Conservation (phyloP, 73 alveolate genomes). For the Paramecium pentaurelia region DNA sequence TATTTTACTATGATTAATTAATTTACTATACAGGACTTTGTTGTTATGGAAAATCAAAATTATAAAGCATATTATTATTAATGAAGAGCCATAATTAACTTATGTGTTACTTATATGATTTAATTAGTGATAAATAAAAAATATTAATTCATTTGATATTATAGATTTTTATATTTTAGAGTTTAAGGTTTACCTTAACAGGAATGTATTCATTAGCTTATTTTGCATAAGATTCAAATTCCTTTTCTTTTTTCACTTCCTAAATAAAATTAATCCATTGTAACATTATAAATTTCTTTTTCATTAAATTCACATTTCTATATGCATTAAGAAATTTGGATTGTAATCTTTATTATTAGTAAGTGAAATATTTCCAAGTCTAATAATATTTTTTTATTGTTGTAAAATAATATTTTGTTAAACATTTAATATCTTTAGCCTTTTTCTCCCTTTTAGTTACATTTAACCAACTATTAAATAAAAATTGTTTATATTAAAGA, state of each 20-base stretch:
- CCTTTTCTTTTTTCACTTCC: background rate
- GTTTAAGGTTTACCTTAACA: background rate
- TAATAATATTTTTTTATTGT: background rate
- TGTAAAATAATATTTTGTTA: background rate
- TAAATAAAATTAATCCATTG: background rate
- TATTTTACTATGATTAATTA: background rate
- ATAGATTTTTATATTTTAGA: background rate
- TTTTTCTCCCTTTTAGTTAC: background rate
- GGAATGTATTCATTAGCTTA: background rate
- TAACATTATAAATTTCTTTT: background rate
- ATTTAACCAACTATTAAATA: background rate
- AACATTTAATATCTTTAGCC: background rate
- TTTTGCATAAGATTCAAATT: background rate
- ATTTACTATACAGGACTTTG: background rate
- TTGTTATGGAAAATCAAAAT: background rate
- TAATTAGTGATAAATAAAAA: background rate
- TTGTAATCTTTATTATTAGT: background rate
- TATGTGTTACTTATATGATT: background rate
- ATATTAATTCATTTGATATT: background rate
- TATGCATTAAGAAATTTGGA: background rate
- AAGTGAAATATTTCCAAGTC: background rate
- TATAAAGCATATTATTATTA: background rate
- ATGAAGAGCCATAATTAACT: background rate
- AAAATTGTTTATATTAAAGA: background rate
- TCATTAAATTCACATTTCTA: background rate